Percentiles rank a stretch among this genome's conserved stretches.
Evolutionary conservation across 2,329 filamentous ascomycete species (phyloP).

Genomic region (Colletotrichum orchidophilum): DNA sequence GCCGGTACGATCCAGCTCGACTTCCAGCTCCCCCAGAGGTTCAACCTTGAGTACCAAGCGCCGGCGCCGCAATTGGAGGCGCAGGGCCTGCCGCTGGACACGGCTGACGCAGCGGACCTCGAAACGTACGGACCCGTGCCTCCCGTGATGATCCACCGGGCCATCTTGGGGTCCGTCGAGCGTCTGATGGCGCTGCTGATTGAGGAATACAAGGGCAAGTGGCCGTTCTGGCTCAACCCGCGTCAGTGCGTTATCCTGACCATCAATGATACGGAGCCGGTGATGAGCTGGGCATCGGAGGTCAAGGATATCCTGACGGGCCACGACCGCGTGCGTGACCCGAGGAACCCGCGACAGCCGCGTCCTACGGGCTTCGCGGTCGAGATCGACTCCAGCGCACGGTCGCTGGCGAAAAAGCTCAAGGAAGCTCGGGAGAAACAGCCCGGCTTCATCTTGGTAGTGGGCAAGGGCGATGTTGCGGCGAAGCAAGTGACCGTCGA

Average conservation of each 20-base stretch:
- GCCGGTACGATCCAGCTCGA: conserved; percentile 90
- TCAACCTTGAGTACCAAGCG: conserved; percentile 78
- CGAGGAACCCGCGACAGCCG: conserved; percentile 40
- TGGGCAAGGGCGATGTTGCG: conserved; percentile 72
- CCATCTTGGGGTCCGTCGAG: conserved; percentile 85
- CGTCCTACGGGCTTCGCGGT: conserved; percentile 72
- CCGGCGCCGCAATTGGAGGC: conserved; percentile 71
- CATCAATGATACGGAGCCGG: conserved; percentile 68
- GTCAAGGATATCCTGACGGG: conserved; percentile 63
- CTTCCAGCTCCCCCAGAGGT: conserved; percentile 87
- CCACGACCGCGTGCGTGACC: conserved; percentile 45
- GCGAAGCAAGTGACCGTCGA: conserved; percentile 63
- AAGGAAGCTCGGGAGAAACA: conserved; percentile 75
- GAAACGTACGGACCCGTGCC: conserved; percentile 65
- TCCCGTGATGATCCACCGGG: conserved; percentile 86
- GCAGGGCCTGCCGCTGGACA: conserved; percentile 56
- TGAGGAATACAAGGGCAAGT: conserved; percentile 81
- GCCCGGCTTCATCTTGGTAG: conserved; percentile 78
- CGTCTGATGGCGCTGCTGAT: conserved; percentile 86
- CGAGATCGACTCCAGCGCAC: conserved; percentile 73
- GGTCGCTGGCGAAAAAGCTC: conserved; percentile 74
- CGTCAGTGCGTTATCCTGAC: conserved; percentile 80
- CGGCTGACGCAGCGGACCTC: conserved; percentile 10
- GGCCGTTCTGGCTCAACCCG: conserved; percentile 91
- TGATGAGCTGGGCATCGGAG: conserved; percentile 59